Evolutionary conservation across 805 yeast species (phyloP), one percentile per base, ranked within the genome.

Genomic region (Candida koratica): DNA sequence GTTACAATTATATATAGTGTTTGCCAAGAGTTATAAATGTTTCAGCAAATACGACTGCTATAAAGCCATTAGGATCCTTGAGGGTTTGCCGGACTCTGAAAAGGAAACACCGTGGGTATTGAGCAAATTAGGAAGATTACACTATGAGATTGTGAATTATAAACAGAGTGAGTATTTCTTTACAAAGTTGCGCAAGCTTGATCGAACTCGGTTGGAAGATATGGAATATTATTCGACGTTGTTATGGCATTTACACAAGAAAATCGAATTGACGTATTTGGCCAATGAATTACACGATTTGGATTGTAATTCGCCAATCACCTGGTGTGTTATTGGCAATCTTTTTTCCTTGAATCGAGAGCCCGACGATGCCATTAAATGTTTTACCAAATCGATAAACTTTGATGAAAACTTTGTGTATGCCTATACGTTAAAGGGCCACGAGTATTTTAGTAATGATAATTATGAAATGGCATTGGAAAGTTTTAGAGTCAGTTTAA

Each of bases 311-410:
- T 67, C 81, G 9, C 84, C 95, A 5, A 82, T 87, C 45, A 79
- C 96, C 0, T 90, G 98, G 97, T 83, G 93, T 45, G 81, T 84
- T 1, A 69, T 88, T 41, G 98, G 98, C 1, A 93, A 90, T 56
- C 71, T 90, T 29, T 85, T 85, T 44, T 86, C 96, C 5, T 66
- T 89, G 24, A 77, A 76, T 24, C 70, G 85, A 42, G 96, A 90
- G 49, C 84, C 93, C 3, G 93, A 84, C 44, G 94, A 85, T 55
- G 95, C 97, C 0, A 79, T 90, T 20, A 79, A 77, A 49, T 87
- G 95, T 52, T 89, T 93, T 60, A 78, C 78, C 43, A 77, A 86
- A 39, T 89, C 97, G 2, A 73, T 77, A 2, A 77, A 76, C 36
- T 53, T 84, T 11, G 81, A 83, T 52, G 77, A 78, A 5, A 67